Conservation (phyloP, 306 rosid species). For the Begonia masoniana region DNA sequence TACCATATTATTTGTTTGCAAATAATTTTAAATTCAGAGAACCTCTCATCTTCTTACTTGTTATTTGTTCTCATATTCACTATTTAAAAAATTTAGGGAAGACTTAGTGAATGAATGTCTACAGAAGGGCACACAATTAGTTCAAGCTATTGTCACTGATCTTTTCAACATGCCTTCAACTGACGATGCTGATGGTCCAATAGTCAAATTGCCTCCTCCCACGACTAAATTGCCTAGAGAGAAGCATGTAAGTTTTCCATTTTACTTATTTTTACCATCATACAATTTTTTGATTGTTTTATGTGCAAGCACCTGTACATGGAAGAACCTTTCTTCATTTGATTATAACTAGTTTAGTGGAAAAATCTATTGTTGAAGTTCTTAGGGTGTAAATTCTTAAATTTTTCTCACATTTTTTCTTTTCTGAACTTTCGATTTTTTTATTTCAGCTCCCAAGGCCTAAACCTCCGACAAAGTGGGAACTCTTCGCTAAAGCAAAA, state of each 20-base stretch:
- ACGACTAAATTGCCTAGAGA: conserved; percentile 63
- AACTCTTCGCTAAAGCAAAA: conserved; percentile 61
- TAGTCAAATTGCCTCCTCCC: conserved; percentile 62
- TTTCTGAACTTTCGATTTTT: conserved; percentile 3
- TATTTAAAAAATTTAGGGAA: conserved; percentile 26
- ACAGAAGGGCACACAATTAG: conserved; percentile 57
- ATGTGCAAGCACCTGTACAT: too few species aligned
- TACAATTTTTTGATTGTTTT: too few species aligned
- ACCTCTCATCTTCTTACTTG: background rate
- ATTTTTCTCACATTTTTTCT: background rate
- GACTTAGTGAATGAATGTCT: conserved; percentile 46
- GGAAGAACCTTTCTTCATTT: too few species aligned
- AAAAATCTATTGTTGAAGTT: too few species aligned
- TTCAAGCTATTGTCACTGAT: conserved; percentile 58
- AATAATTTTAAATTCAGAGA: conserved; percentile 4
- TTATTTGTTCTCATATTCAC: background rate
- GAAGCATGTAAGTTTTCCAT: conserved; percentile 46
- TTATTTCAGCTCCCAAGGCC: conserved; percentile 66
- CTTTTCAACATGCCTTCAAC: conserved; percentile 63
- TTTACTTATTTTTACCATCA: background rate
- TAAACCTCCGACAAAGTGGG: conserved; percentile 89
- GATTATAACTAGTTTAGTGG: too few species aligned
- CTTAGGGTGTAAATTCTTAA: background rate
- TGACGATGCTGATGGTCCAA: conserved; percentile 69
- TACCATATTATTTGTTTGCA: background rate